Percentiles rank a stretch among this genome's conserved stretches.
phyloP scores from a whole-genome alignment of 2,329 filamentous ascomycete species.

The Exophiala xenobiotica region DNA sequence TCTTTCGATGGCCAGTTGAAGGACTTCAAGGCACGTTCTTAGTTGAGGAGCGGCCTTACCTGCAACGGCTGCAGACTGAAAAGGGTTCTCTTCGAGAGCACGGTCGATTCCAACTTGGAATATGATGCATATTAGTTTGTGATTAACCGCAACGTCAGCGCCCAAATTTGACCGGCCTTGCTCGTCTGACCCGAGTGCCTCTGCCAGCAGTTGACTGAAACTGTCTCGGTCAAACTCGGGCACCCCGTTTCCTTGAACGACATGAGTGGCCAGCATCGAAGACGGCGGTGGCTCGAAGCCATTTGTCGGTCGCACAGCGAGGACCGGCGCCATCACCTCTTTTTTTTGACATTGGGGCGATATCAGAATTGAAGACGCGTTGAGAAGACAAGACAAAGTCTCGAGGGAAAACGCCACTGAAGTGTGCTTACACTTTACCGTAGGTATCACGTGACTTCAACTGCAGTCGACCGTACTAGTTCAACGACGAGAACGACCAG shows the following conservation, averaged over 20 bases:
- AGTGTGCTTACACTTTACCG: no score
- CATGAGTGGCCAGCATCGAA: conserved; percentile 82
- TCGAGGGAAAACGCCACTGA: conserved; percentile 2
- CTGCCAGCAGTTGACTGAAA: conserved; percentile 71
- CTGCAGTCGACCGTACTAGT: no score
- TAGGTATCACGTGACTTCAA: no score
- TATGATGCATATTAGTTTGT: conserved; percentile 82
- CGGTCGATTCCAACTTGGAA: conserved; percentile 69
- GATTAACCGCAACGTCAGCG: conserved; percentile 72
- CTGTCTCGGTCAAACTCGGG: conserved; percentile 68
- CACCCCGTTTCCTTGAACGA: conserved; percentile 66
- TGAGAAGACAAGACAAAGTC: not conserved
- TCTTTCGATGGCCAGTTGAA: conserved; percentile 71
- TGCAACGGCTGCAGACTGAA: conserved; percentile 56
- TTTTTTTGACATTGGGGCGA: not conserved
- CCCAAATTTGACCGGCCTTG: conserved; percentile 51
- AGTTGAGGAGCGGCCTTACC: conserved; percentile 40
- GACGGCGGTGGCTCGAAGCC: conserved; percentile 53
- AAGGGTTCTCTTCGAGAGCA: conserved; percentile 61
- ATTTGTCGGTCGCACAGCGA: conserved; percentile 21
- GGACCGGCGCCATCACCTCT: conserved; percentile 20
- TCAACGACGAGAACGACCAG: no score
- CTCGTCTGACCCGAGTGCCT: conserved; percentile 54
- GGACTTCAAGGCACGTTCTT: conserved; percentile 72
- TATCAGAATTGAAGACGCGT: conserved; percentile 8